phyloP scores from a whole-genome alignment of 2,329 filamentous ascomycete genomes.

The Calonectria leucothoes region DNA sequence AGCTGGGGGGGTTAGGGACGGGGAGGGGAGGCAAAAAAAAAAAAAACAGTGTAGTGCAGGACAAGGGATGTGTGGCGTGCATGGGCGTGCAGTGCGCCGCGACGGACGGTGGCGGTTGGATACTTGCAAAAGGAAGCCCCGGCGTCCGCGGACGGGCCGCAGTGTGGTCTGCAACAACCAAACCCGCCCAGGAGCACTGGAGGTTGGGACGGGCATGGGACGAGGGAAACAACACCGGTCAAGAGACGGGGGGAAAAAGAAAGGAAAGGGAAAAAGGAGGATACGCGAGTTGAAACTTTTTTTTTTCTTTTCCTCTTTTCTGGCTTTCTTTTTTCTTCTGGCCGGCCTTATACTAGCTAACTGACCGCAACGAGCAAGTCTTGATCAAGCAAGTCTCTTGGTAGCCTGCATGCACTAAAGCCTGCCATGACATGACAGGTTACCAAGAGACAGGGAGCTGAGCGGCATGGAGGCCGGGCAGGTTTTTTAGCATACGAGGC shows the following conservation, averaged over 20 bases:
- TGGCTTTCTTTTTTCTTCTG: background rate
- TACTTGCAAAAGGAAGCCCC: constrained; percentile 8
- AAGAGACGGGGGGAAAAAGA: background rate
- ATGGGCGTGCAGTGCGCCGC: constrained; percentile 8
- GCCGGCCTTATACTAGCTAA: background rate
- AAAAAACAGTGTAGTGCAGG: background rate
- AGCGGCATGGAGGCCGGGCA: constrained; percentile 15
- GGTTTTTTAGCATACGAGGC: constrained; percentile 13
- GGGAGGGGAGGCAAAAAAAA: background rate
- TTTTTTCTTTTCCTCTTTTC: background rate
- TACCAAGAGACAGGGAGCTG: background rate
- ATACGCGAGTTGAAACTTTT: background rate
- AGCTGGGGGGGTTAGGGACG: too few species aligned
- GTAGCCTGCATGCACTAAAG: background rate
- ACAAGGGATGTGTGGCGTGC: constrained; percentile 19
- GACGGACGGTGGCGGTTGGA: constrained; percentile 12
- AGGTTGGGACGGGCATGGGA: constrained; percentile 16
- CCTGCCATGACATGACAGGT: constrained; percentile 13
- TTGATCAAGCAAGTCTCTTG: background rate
- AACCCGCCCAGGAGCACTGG: background rate
- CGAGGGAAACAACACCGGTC: background rate
- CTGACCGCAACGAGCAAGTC: background rate
- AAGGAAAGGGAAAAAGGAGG: background rate
- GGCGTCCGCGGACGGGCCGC: constrained; percentile 32
- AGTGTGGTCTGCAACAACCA: constrained; percentile 24